Conservation (phyloP, 2,329 filamentous ascomycete species). For the Penicillium sp. region DNA sequence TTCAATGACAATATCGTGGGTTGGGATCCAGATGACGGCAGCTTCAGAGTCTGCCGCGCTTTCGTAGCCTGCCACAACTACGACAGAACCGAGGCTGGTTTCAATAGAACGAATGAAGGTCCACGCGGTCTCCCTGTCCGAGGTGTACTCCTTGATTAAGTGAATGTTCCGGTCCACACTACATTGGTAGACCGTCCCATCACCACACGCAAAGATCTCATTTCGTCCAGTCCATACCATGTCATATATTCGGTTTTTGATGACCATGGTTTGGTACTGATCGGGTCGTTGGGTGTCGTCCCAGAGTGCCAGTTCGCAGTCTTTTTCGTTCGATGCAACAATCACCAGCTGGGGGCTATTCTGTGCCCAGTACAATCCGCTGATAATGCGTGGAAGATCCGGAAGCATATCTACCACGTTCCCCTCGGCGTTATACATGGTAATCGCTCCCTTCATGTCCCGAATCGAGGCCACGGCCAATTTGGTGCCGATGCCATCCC, state of each 20-base stretch:
- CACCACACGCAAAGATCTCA: slow-evolving; percentile 41
- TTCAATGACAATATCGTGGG: slow-evolving; percentile 41
- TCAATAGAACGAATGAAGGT: slow-evolving; percentile 41
- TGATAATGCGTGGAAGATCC: slow-evolving; percentile 46
- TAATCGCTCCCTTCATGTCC: slow-evolving; percentile 44
- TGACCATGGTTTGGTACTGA: slow-evolving; percentile 36
- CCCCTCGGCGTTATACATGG: slow-evolving; percentile 46
- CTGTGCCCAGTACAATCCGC: slow-evolving; percentile 44
- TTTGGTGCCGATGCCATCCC: slow-evolving; percentile 46
- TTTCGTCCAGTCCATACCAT: slow-evolving; percentile 43
- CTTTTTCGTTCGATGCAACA: slow-evolving; percentile 43
- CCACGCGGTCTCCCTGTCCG: slow-evolving; percentile 38
- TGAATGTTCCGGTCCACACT: slow-evolving; percentile 40
- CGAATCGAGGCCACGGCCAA: slow-evolving; percentile 49
- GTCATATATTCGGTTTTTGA: slow-evolving; percentile 44
- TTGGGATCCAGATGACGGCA: slow-evolving; percentile 47
- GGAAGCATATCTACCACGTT: slow-evolving; percentile 47
- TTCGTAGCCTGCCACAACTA: slow-evolving; percentile 41
- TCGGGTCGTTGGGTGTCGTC: slow-evolving; percentile 41
- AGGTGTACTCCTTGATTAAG: slow-evolving; percentile 36
- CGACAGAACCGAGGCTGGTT: slow-evolving; percentile 30
- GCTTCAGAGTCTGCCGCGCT: slow-evolving; percentile 40
- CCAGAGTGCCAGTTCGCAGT: slow-evolving; percentile 47
- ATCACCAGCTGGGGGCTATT: slow-evolving; percentile 42
- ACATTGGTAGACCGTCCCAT: slow-evolving; percentile 42